These are phyloP conservation scores for Geotrichum candidum DNA, from an alignment of 1,139 yeast genomes.

Conservation along the genomic window DNA sequence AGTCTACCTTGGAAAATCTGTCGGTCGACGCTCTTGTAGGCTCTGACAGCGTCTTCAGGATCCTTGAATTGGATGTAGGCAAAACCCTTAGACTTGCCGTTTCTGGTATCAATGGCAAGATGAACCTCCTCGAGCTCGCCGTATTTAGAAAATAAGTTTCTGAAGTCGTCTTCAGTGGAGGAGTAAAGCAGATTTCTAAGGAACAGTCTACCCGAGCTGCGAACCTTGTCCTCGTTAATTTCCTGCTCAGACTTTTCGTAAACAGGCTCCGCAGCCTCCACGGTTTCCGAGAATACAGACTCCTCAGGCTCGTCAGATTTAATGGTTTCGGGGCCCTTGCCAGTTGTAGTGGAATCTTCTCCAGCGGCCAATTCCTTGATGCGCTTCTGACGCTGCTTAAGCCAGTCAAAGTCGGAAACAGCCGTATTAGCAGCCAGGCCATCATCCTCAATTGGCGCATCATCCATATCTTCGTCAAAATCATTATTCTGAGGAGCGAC, in stretches of 20 bases:
- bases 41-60: slow-evolving; percentile 66
- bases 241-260: slow-evolving; percentile 42
- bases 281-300: slow-evolving; percentile 20
- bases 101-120: slow-evolving; percentile 82
- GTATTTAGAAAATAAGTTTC: slow-evolving; percentile 47
- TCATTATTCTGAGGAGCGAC: slow-evolving; percentile 4
- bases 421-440: slow-evolving; percentile 45
- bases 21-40: slow-evolving; percentile 71
- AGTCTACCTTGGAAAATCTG: slow-evolving; percentile 92
- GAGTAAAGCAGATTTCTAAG: slow-evolving; percentile 79
- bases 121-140: slow-evolving; percentile 55
- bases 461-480: slow-evolving; percentile 17
- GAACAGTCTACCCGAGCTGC: slow-evolving; percentile 74
- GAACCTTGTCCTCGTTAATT: slow-evolving; percentile 46
- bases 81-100: slow-evolving; percentile 88
- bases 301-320: slow-evolving; percentile 19
- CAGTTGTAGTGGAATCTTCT: slow-evolving; percentile 23
- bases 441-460: slow-evolving; percentile 21
- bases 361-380: slow-evolving; percentile 49
- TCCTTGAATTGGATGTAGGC: slow-evolving; percentile 72
- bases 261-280: slow-evolving; percentile 2
- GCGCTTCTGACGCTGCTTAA: slow-evolving; percentile 67
- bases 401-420: slow-evolving; percentile 84
- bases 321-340: slow-evolving; percentile 8
- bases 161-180: slow-evolving; percentile 75